Percentiles rank a stretch among this genome's conserved stretches.
Conservation (phyloP, 805 yeast genomes). For the Diddensiella santjacobensis region DNA sequence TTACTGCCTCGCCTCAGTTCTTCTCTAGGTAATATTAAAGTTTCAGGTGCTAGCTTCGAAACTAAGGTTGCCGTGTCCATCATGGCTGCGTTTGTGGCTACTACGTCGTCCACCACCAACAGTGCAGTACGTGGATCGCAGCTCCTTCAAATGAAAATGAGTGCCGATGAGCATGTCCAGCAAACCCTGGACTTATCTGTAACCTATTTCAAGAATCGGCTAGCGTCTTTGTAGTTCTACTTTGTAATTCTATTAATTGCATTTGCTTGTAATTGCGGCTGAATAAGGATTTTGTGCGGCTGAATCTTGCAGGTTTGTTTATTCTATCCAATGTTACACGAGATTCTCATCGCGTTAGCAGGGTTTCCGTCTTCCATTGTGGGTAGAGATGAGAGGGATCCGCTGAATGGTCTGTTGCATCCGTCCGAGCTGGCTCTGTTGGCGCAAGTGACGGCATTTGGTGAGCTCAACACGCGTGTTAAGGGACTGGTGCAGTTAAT, state of each 20-base stretch:
- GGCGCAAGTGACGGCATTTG: constrained; percentile 19
- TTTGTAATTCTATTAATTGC: too few relatives aligned
- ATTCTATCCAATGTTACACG: constrained; percentile 25
- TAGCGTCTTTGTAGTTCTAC: background rate
- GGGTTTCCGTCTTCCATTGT: constrained; percentile 21
- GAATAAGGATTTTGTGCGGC: too few relatives aligned
- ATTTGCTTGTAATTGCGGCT: too few relatives aligned
- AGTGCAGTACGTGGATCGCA: constrained; percentile 5
- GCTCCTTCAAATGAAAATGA: constrained; percentile 22
- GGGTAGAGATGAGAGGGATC: background rate
- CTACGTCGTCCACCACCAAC: constrained; percentile 3
- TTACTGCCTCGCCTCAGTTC: constrained; percentile 7
- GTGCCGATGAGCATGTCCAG: constrained; percentile 13
- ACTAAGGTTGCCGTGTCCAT: constrained; percentile 26
- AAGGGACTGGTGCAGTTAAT: constrained; percentile 9
- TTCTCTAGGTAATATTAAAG: constrained; percentile 12
- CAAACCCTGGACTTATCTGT: constrained; percentile 20
- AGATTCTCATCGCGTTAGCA: constrained; percentile 24
- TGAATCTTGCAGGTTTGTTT: too few relatives aligned
- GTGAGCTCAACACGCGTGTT: constrained; percentile 16
- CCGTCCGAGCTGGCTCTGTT: constrained; percentile 20
- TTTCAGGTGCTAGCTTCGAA: constrained; percentile 11
- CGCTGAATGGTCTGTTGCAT: constrained; percentile 13
- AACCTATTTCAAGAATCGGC: constrained; percentile 15
- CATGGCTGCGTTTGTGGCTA: constrained; percentile 29